Base-by-base conservation (phyloP, 345 rosid species). In the Rhodamnia argentea region DNA sequence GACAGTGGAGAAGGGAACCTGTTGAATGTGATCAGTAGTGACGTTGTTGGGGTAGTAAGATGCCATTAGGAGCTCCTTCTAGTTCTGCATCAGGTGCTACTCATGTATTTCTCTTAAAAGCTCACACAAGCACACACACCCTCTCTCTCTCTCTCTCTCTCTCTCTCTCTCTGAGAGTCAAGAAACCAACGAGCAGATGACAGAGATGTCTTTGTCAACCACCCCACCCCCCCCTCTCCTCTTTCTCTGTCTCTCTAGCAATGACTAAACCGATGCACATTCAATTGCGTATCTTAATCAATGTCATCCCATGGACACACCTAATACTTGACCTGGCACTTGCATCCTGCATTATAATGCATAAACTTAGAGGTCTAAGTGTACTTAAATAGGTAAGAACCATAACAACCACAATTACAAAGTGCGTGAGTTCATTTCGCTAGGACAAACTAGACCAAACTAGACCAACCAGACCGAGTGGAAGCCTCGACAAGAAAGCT, bases 41-140 rank as follows among this genome's bases (percentile, higher is more conserved):
- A 94, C 98, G 96, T 94, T 96, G 96, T 91, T 95, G 87, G 99
- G 95, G 89, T 95, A 95, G 92, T 94, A 96, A 86, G 98, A 94
- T 90, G 98, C 96, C 98, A 96, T 96, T 96, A 94, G 93, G 95
- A 96, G 96, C 95, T 95, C 98, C 98, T 93, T 94, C 95, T 96
- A 70, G 47, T 18, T 70, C 78, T 8, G 98, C 94, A 94, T 94
- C 97, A 95, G 99, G 95, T 95, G 99, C 97, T 95, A 98, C 91
- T 96, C 95, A 70, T 70, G 78, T 37, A 70, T 32, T 32, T 70
- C 81, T 70, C 81, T 70, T 37, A 70, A 70, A 53, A 70, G 37
- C 81, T 18, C 47, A 37, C 81, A 3, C 47, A 5, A 70, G 47
- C 47, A 70, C 81, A 70, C 47, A 70, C 47, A 70, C 47, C 55